phyloP scores from a whole-genome alignment of 306 rosid species.

The Castanopsis chinensis region DNA sequence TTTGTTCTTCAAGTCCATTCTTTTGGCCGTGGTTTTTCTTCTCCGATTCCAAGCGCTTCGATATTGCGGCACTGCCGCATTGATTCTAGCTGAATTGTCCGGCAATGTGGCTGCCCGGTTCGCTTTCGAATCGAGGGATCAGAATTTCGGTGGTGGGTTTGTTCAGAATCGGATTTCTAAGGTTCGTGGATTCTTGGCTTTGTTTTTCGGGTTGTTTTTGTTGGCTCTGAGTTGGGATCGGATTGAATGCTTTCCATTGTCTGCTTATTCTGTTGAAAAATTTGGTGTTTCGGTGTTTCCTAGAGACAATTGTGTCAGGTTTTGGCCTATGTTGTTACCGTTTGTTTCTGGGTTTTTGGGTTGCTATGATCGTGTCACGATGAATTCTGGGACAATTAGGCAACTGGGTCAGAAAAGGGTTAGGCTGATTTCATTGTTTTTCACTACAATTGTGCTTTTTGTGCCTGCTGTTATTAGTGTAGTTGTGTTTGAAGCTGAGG shows the following conservation, averaged over 20 bases:
- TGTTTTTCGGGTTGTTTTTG: slow-evolving; percentile 54
- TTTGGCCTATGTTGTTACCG: slow-evolving; percentile 86
- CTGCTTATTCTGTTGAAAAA: slow-evolving; percentile 37
- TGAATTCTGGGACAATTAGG: slow-evolving; percentile 54
- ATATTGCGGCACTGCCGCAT: slow-evolving; percentile 82
- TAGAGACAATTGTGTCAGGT: slow-evolving; percentile 48
- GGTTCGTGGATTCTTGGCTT: slow-evolving; percentile 59
- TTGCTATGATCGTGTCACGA: slow-evolving; percentile 56
- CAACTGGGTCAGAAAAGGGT: slow-evolving; percentile 61
- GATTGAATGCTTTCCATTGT: slow-evolving; percentile 68
- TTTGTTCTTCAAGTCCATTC: slow-evolving; percentile 51
- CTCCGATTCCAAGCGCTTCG: slow-evolving; percentile 83
- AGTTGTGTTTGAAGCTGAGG: slow-evolving; percentile 46
- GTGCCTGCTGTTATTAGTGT: slow-evolving; percentile 71
- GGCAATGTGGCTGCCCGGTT: slow-evolving; percentile 60
- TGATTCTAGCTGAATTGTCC: slow-evolving; percentile 80
- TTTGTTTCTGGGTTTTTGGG: slow-evolving; percentile 75
- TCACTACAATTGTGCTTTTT: slow-evolving; percentile 73
- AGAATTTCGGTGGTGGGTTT: slow-evolving; percentile 15
- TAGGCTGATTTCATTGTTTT: slow-evolving; percentile 61
- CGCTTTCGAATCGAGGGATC: slow-evolving; percentile 27
- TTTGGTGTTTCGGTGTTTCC: slow-evolving; percentile 34
- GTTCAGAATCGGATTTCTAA: slow-evolving; percentile 22
- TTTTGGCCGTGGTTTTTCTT: slow-evolving; percentile 70
- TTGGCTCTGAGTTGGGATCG: slow-evolving; percentile 83